Evolutionary conservation across 495 filamentous ascomycete species (phyloP).

Genomic region (Amniculicola lignicola): DNA sequence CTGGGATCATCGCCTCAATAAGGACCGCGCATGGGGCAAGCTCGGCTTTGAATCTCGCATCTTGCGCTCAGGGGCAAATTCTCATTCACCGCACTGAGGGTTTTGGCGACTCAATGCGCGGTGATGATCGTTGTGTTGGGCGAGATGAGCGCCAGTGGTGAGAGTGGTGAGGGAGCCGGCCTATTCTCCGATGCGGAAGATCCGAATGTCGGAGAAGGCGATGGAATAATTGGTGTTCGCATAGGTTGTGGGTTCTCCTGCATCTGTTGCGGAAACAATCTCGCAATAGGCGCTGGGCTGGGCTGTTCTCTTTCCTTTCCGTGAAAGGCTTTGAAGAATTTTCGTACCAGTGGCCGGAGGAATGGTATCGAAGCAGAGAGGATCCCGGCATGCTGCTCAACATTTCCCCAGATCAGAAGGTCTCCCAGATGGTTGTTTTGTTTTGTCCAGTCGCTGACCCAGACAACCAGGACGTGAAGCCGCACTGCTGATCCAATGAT

Average conservation of each 20-base stretch:
- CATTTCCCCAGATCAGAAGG: conserved; percentile 26
- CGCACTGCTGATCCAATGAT: conserved; percentile 28
- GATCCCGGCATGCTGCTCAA: conserved; percentile 32
- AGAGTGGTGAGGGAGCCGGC: too few species aligned
- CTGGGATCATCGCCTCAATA: too few species aligned
- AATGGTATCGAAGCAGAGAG: conserved; percentile 29
- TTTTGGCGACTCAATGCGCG: too few species aligned
- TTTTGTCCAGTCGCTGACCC: not conserved
- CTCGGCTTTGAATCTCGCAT: too few species aligned
- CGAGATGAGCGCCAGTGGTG: too few species aligned
- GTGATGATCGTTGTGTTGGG: too few species aligned
- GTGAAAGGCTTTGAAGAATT: not conserved
- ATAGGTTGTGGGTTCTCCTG: conserved; percentile 1
- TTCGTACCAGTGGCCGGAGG: conserved; percentile 24
- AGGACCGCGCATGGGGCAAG: too few species aligned
- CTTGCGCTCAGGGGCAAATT: too few species aligned
- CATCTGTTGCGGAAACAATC: conserved; percentile 6
- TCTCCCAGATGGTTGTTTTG: conserved; percentile 1
- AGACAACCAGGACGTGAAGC: conserved; percentile 11
- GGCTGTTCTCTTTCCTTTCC: conserved; percentile 1
- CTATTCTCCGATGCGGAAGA: not conserved
- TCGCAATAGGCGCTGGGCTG: conserved; percentile 11
- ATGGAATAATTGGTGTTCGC: conserved; percentile 26
- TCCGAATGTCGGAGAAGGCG: conserved; percentile 21
- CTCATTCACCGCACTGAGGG: too few species aligned